Conservation (phyloP, 2,329 filamentous ascomycete genomes). For the Neocatenulostroma microsporum region DNA sequence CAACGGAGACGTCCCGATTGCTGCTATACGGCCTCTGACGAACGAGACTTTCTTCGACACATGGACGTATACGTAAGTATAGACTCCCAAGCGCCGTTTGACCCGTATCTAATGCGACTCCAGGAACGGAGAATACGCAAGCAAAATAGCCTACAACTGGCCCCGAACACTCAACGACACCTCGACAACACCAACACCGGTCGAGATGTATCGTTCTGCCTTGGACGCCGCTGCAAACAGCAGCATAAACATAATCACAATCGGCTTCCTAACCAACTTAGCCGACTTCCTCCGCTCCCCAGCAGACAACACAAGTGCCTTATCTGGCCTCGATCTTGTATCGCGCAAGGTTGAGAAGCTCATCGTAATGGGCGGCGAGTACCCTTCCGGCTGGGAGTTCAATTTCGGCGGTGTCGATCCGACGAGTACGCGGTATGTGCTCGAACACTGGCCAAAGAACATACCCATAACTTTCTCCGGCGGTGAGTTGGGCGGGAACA, state of each 20-base stretch:
- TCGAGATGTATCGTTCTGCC: slow-evolving; percentile 9
- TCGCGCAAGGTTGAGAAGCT: slow-evolving; percentile 42
- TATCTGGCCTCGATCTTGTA: slow-evolving; percentile 38
- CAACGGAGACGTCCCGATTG: slow-evolving; percentile 15
- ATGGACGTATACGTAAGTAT: slow-evolving; percentile 6
- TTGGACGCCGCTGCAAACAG: slow-evolving; percentile 7
- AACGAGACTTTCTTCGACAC: slow-evolving; percentile 14
- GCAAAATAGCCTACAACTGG: slow-evolving; percentile 12
- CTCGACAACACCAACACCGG: slow-evolving; percentile 8
- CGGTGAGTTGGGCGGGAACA: slow-evolving; percentile 36
- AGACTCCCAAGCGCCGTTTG: too few relatives aligned
- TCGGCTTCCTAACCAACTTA: slow-evolving; percentile 26
- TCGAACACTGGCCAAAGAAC: slow-evolving; percentile 39
- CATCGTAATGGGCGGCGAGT: slow-evolving; percentile 47
- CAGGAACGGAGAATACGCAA: slow-evolving; percentile 14
- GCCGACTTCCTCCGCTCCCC: slow-evolving; percentile 42
- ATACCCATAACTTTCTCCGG: slow-evolving; percentile 38
- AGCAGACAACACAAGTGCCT: slow-evolving; percentile 33
- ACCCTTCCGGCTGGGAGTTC: slow-evolving; percentile 42
- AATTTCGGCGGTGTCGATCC: slow-evolving; percentile 44
- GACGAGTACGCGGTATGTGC: slow-evolving; percentile 34
- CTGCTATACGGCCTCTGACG: slow-evolving; percentile 14
- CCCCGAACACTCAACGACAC: slow-evolving; percentile 6
- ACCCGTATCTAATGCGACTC: background rate
- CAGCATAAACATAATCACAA: slow-evolving; percentile 16